phyloP scores from a whole-genome alignment of 2,329 filamentous ascomycete genomes.

The Lithohypha guttulata region DNA sequence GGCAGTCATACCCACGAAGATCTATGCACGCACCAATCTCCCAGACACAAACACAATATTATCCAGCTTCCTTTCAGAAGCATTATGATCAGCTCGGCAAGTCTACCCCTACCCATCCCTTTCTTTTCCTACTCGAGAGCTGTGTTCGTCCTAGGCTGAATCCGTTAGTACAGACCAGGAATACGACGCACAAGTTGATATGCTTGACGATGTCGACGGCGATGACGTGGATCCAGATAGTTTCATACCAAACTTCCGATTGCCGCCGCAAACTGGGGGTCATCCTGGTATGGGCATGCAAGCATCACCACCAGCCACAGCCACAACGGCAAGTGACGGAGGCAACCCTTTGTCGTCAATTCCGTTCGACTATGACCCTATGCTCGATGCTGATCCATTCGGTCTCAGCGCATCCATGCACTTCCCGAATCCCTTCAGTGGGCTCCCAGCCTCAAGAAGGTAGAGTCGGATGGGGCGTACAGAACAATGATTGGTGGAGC shows the following conservation, averaged over 20 bases:
- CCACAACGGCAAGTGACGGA: slow-evolving; percentile 33
- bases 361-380: slow-evolving; percentile 59
- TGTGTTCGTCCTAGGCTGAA: slow-evolving; percentile 60
- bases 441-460: neutral
- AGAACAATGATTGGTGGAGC: neutral
- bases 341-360: slow-evolving; percentile 36
- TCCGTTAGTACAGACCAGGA: slow-evolving; percentile 75
- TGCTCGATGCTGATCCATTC: slow-evolving; percentile 87
- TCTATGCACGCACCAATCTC: slow-evolving; percentile 12
- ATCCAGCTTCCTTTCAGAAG: slow-evolving; percentile 79
- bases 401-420: slow-evolving; percentile 91
- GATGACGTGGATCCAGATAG: slow-evolving; percentile 58
- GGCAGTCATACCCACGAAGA: slow-evolving; percentile 2
- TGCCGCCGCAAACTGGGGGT: slow-evolving; percentile 23
- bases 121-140: slow-evolving; percentile 39
- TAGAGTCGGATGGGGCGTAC: neutral
- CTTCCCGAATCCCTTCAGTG: slow-evolving; percentile 66
- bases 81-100: slow-evolving; percentile 94
- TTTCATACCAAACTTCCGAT: slow-evolving; percentile 46
- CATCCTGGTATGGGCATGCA: slow-evolving; percentile 30
- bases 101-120: slow-evolving; percentile 45
- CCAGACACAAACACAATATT: slow-evolving; percentile 48
- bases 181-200: slow-evolving; percentile 81
- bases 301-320: slow-evolving; percentile 32
- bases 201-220: slow-evolving; percentile 71